A percentile compares a stretch with the other conserved stretches of the same genome.
These are phyloP conservation scores for Aureobasidium subglaciale DNA, from an alignment of 2,329 filamentous ascomycete species.

Conservation along the genomic window DNA sequence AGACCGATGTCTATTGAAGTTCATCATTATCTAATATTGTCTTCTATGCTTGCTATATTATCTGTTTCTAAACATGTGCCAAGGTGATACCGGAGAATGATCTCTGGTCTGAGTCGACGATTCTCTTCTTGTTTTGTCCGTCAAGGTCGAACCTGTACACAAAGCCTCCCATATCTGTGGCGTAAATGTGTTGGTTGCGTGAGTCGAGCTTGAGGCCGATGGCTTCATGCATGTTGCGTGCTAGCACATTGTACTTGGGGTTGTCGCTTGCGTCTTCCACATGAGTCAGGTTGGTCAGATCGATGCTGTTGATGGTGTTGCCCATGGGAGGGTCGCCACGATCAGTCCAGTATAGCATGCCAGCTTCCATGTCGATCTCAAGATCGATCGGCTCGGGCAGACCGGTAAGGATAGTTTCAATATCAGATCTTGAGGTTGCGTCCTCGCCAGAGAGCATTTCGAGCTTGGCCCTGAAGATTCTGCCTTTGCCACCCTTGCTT, in stretches of 20 bases:
- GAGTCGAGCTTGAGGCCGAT: conserved; percentile 40
- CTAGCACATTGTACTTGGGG: conserved; percentile 18
- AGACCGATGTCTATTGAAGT: too few species aligned
- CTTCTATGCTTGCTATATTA: too few species aligned
- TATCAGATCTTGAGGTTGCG: conserved; percentile 34
- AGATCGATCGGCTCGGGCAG: conserved; percentile 54
- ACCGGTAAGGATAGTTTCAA: conserved; percentile 36
- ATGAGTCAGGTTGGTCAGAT: background rate
- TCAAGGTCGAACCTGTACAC: conserved; percentile 9
- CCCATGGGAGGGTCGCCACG: conserved; percentile 49
- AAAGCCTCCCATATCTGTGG: conserved; percentile 35
- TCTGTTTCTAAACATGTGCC: background rate
- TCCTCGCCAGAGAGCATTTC: conserved; percentile 30
- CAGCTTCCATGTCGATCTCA: conserved; percentile 42
- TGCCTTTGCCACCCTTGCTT: conserved; percentile 44
- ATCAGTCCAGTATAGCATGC: conserved; percentile 54
- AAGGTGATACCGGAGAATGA: background rate
- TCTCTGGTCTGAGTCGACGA: background rate
- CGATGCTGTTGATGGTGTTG: conserved; percentile 44
- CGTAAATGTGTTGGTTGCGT: conserved; percentile 31
- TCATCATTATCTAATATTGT: too few species aligned
- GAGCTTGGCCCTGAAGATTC: conserved; percentile 47
- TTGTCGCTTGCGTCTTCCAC: background rate
- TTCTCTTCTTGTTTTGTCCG: conserved; percentile 10
- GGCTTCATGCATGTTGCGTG: conserved; percentile 38